These are phyloP conservation scores for Macrolepiota dolichaula DNA, from an alignment of 768 basidiomycete species.

Conservation along the genomic window DNA sequence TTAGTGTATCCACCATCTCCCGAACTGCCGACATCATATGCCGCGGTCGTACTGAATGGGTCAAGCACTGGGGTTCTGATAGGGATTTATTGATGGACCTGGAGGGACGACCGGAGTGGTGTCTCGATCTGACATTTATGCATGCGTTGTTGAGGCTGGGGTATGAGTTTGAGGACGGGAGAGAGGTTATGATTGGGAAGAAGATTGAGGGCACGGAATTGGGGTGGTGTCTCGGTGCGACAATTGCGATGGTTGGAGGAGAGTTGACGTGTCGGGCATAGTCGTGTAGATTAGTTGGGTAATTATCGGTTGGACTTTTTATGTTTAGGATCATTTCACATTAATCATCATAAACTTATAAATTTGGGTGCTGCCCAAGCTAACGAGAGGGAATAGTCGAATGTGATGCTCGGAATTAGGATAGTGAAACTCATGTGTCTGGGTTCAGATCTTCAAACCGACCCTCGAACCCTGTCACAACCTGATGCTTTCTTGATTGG, in stretches of 20 bases:
- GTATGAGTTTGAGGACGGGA: conserved; percentile 76
- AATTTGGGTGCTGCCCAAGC: too few species aligned
- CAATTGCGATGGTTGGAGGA: conserved; percentile 67
- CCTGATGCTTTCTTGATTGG: too few species aligned
- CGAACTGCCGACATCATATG: conserved; percentile 72
- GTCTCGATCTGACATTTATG: conserved; percentile 95
- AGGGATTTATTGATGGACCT: conserved; percentile 54
- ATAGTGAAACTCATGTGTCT: too few species aligned
- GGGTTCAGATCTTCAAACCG: too few species aligned
- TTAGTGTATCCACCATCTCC: conserved; percentile 59
- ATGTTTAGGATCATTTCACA: not conserved
- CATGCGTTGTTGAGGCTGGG: conserved; percentile 82
- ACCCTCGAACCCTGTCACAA: too few species aligned
- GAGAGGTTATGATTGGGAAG: conserved; percentile 81
- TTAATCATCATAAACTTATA: not conserved
- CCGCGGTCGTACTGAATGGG: conserved; percentile 61
- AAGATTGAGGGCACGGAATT: conserved; percentile 86
- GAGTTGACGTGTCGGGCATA: conserved; percentile 52
- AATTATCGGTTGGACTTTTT: not conserved
- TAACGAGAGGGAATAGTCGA: too few species aligned
- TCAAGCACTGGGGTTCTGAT: conserved; percentile 37
- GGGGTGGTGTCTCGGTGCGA: conserved; percentile 90
- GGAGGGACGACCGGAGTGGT: conserved; percentile 85
- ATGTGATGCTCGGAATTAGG: too few species aligned
- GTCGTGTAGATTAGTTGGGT: not conserved